A percentile compares a stretch with the other conserved stretches of the same genome.
Evolutionary conservation across 2,329 filamentous ascomycete genomes (phyloP).

Genomic region (Beauveria brongniartii): DNA sequence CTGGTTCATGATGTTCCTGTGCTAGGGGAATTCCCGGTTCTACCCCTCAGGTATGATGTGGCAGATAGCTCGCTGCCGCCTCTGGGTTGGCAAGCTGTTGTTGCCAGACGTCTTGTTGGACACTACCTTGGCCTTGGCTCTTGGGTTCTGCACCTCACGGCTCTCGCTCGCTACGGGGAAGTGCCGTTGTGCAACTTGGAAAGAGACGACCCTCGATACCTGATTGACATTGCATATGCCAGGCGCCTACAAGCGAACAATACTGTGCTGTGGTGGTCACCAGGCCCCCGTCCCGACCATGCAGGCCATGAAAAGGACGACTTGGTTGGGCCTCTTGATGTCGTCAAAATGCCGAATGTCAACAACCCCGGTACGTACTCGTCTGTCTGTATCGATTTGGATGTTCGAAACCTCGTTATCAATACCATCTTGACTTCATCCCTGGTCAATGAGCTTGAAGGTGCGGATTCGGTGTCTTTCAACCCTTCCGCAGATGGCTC

Average conservation of each 20-base stretch:
- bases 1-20: slow-evolving; percentile 79
- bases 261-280: slow-evolving; percentile 96
- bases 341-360: slow-evolving; percentile 82
- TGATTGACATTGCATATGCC: slow-evolving; percentile 95
- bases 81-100: slow-evolving; percentile 86
- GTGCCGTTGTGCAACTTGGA: slow-evolving; percentile 94
- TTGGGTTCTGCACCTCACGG: slow-evolving; percentile 83
- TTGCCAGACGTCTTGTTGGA: slow-evolving; percentile 75
- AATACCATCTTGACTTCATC: slow-evolving; percentile 97
- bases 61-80: slow-evolving; percentile 83
- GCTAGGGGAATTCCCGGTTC: slow-evolving; percentile 73
- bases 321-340: slow-evolving; percentile 72
- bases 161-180: slow-evolving; percentile 85
- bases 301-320: slow-evolving; percentile 94
- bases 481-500: slow-evolving; percentile 45
- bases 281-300: slow-evolving; percentile 79
- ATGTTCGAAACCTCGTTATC: slow-evolving; percentile 89
- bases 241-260: slow-evolving; percentile 82
- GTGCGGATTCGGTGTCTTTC: slow-evolving; percentile 76
- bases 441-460: slow-evolving; percentile 92
- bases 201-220: slow-evolving; percentile 82
- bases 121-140: slow-evolving; percentile 90
- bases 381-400: slow-evolving; percentile 91
- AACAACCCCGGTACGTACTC: slow-evolving; percentile 93
- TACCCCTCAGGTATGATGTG: slow-evolving; percentile 73